Evolutionary conservation across 2,329 filamentous ascomycete species (phyloP), one percentile per base, ranked within the genome.

Genomic region (Leptographium galeiforme): DNA sequence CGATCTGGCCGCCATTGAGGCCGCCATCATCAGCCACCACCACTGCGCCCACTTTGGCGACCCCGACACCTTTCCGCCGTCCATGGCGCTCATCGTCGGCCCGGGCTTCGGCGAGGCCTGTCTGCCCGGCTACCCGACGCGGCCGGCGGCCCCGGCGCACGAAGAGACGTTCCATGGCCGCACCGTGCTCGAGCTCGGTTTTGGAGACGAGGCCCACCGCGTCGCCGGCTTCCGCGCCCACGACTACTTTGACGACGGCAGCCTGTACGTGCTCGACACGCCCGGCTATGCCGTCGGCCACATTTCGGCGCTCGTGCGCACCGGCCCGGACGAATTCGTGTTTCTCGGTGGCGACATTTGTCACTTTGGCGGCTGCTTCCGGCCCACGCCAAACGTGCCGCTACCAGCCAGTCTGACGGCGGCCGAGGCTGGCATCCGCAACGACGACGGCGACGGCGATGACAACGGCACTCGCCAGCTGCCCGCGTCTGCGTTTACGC

Each of bases 271-370:
- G 8, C 51, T 64, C 7, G 56, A 63, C 48, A 54, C 57, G 16
- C 61, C 62, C 1, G 62, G 63, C 47, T 62, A 64, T 49, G 52
- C 61, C 1, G 41, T 57, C 1, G 60, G 61, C 18, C 71, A 73
- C 53, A 61, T 74, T 0, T 70, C 65, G 46, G 72, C 63, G 2
- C 57, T 74, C 5, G 71, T 69, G 2, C 60, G 72, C 10, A 68
- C 68, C 0, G 68, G 51, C 52, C 0, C 51, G 55, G 57, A 46
- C 43, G 61, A 61, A 8, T 69, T 67, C 50, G 56, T 69, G 7
- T 61, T 70, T 40, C 59, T 68, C 55, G 66, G 63, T 16, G 68
- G 62, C 6, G 68, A 71, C 54, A 57, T 60, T 16, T 68, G 63
- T 34, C 67, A 70, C 59, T 63, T 62, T 48, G 57, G 57, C n/a